Evolutionary conservation across 192 early-diverging fungal genomes (phyloP), one percentile per base, ranked within the genome.

Genomic region (Backusella tuberculispora): DNA sequence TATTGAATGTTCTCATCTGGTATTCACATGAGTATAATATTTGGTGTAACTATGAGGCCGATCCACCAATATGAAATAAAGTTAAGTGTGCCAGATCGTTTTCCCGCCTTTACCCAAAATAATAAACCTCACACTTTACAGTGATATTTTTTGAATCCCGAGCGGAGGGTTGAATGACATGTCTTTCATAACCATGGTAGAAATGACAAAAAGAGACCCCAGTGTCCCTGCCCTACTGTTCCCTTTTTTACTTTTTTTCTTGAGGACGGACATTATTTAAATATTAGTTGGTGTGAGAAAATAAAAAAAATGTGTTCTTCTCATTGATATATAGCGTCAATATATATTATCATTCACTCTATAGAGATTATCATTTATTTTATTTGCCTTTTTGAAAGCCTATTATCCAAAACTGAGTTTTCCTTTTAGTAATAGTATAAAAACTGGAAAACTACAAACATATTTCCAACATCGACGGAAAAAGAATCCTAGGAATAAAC

Each of bases 221-320:
- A 45, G 13, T 45, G 8, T 21, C 50, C 0, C 2, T 56, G 4
- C 24, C 50, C 4, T 1, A 12, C 9, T 45, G 44, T 56, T 21
- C 24, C 26, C 21, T 43, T 6, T 43, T 43, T 43, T 43, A 34
- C 29, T 60, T 56, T 56, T 26, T 60, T 21, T 60, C 19, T 12
- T 60, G 53, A 60, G 53, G 21, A 24, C 53, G 26, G 26, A 19
- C 26, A 12, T 24, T 60, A 60, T 60, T 60, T 13, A 60, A 24
- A 26, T 60, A 60, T 60, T 19, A 53, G 10, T 60, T 24, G 53
- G 53, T 60, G 53, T 60, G 53, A 13, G 53, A 60, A 60, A 60
- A 60, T 60, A 26, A 60, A 60, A 26, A 24, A 60, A 5, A 26
- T 13, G 2, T 26, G 26, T 26, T 24, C 53, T 60, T 60, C 21